Evolutionary conservation across 208 protist species (phyloP).

Genomic region (Leishmania turanica): DNA sequence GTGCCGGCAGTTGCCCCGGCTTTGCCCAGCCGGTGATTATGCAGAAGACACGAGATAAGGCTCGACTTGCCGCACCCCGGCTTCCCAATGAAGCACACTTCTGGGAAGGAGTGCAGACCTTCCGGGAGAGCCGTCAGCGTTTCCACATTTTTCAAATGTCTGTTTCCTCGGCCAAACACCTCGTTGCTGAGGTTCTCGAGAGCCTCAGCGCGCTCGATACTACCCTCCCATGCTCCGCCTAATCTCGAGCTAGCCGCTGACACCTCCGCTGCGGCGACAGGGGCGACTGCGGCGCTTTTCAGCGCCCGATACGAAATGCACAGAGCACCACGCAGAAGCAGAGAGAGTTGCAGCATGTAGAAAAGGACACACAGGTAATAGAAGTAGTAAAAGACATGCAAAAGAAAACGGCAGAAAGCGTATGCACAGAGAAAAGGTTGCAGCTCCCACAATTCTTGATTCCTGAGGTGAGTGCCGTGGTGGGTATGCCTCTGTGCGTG

Average conservation of each 20-base stretch:
- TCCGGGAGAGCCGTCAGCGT: slow-evolving; percentile 78
- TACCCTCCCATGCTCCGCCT: background rate
- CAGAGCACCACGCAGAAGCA: background rate
- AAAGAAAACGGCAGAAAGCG: background rate
- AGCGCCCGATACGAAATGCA: background rate
- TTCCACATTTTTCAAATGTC: slow-evolving; percentile 84
- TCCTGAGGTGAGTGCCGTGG: background rate
- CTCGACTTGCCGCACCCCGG: slow-evolving; percentile 89
- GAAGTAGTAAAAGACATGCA: background rate
- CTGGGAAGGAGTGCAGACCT: slow-evolving; percentile 87
- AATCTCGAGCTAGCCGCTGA: background rate
- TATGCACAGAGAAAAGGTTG: background rate
- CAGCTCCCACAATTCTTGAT: background rate
- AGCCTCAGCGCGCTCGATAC: slow-evolving; percentile 26
- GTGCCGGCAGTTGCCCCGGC: slow-evolving; percentile 53
- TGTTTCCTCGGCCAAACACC: slow-evolving; percentile 84
- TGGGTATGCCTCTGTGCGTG: background rate
- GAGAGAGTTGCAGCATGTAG: slow-evolving; percentile 7
- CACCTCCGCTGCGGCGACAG: background rate
- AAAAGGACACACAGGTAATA: background rate
- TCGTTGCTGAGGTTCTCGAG: slow-evolving; percentile 70
- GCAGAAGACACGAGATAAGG: slow-evolving; percentile 79
- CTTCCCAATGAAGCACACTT: slow-evolving; percentile 92
- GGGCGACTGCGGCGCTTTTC: background rate
- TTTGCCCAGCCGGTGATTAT: slow-evolving; percentile 74